Conservation (phyloP, 371 early-diverging fungal genomes). For the Apophysomyces trapeziformis region DNA sequence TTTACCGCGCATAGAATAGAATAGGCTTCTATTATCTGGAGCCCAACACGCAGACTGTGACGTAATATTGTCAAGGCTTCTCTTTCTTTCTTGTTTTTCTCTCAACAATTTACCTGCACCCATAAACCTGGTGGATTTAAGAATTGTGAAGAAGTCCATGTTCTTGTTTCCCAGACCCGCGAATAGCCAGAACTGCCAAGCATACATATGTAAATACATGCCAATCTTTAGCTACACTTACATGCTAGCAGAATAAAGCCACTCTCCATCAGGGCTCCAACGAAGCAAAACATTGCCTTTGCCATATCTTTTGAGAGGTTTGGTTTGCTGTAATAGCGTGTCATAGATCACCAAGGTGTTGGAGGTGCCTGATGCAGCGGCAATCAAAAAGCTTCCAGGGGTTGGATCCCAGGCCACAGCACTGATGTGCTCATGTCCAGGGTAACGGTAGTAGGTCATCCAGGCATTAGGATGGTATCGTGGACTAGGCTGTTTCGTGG, state of each 20-base stretch:
- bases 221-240: conserved; percentile 18
- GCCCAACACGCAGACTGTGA: conserved; percentile 50
- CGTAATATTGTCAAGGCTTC: not conserved
- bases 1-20: conserved; percentile 46
- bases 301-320: conserved; percentile 39
- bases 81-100: not conserved
- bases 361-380: conserved; percentile 29
- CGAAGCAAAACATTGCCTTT: conserved; percentile 40
- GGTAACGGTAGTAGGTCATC: conserved; percentile 36
- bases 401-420: conserved; percentile 55
- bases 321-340: conserved; percentile 27
- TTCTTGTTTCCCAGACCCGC: conserved; percentile 48
- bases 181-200: conserved; percentile 29
- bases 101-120: conserved; percentile 33
- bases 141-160: conserved; percentile 37
- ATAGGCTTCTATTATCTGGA: conserved; percentile 39
- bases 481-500: not conserved
- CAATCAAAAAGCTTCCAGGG: conserved; percentile 45
- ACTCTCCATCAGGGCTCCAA: conserved; percentile 53
- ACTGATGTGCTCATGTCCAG: conserved; percentile 35
- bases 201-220: not conserved
- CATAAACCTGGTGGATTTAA: conserved; percentile 46
- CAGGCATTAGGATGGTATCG: conserved; percentile 22
- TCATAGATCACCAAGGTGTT: conserved; percentile 43
- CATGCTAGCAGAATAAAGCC: conserved; percentile 44